Percentiles rank a stretch among this genome's conserved stretches.
Evolutionary conservation across 345 rosid species (phyloP).

Genomic region (Aquilaria malaccensis): DNA sequence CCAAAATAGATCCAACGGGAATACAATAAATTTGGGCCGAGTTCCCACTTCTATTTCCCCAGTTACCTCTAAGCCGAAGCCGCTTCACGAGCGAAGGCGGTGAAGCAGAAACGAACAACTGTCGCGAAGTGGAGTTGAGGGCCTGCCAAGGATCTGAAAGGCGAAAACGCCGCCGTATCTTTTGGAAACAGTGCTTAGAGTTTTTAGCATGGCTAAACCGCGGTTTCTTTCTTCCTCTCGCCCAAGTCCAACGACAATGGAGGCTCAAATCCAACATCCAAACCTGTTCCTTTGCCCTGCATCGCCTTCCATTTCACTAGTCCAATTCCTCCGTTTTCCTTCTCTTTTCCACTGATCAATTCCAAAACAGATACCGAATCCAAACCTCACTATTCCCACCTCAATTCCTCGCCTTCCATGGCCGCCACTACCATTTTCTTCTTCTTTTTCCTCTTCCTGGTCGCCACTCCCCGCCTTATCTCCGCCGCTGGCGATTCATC

Average conservation of each 20-base stretch:
- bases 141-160: not conserved
- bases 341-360: not conserved
- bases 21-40: not conserved
- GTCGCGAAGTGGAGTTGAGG: not conserved
- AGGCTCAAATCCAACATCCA: constrained; percentile 14
- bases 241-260: constrained; percentile 17
- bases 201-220: not conserved
- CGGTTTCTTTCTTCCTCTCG: not conserved
- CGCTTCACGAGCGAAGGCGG: not conserved
- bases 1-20: not conserved
- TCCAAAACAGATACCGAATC: too few relatives aligned
- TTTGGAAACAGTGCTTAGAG: not conserved
- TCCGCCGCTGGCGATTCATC: constrained; percentile 15
- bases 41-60: not conserved
- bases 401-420: constrained; percentile 21
- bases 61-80: too few relatives aligned
- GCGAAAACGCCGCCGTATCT: constrained; percentile 13
- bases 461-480: constrained; percentile 27
- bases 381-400: not conserved
- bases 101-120: not conserved
- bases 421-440: constrained; percentile 15
- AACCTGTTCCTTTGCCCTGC: not conserved
- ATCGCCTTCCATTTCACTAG: not conserved
- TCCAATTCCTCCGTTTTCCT: not conserved
- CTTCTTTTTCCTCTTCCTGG: constrained; percentile 16